Base-by-base conservation (phyloP, 2,329 filamentous ascomycete genomes). In the Leptographium wingfieldii region DNA sequence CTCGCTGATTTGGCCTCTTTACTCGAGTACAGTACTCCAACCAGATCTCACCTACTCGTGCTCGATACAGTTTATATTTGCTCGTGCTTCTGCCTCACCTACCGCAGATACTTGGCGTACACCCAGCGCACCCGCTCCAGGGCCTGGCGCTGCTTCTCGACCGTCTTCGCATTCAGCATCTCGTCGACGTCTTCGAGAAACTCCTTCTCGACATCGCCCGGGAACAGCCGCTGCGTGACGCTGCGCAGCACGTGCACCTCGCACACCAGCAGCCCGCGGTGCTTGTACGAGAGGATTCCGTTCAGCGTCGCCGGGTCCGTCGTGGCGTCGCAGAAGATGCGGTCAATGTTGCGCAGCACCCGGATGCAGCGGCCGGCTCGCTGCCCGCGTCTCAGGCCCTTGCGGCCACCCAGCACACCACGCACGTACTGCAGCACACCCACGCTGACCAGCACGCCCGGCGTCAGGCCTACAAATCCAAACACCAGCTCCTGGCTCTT, bases 401-500 rank as follows among this genome's bases (percentile, higher is more conserved):
- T 84, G 55, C 89, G 83, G 63, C 81, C 86, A 52, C 86, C 87
- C 61, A 96, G 82, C 0, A 85, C 70, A 22, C 82, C 79, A 46
- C 80, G 78, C 1, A 96, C 69, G 76, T 92, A 97, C 64, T 84
- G 83, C 55, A 86, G 73, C 12, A 84, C 73, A n/a, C 84, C 85
- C 63, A 92, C 83, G 2, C 86, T 88, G 46, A 97, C 89, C 35
- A 99, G 76, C n/a, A 97, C 81, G 14, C 94, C 92, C 0, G 94
- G 94, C 0, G 94, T 97, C 31, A 99, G 77, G 6, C 92, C 92
- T 46, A 99, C 86, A 68, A 99, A 96, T n/a, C 90, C 94, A 74
- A 99, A 99, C 29, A 99, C 89, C 55, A 99, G 80, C 70, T 99
- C 92, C 70, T 99, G 94, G 68, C 92, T 96, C 75, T 94, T 96